phyloP scores from a whole-genome alignment of 306 rosid genomes.

The Dryas octopetala region DNA sequence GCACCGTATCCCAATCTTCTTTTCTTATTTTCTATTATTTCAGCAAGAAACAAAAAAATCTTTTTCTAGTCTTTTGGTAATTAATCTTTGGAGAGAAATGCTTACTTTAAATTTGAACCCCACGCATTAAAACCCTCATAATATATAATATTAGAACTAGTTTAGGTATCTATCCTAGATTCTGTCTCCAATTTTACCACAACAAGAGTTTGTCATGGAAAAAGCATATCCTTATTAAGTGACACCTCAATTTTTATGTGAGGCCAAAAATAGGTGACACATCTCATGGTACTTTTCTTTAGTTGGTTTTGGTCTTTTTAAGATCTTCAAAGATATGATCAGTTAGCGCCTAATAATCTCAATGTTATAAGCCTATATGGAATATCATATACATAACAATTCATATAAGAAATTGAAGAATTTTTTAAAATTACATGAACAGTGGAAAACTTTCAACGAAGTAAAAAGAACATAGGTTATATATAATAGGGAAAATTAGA shows the following conservation, averaged over 20 bases:
- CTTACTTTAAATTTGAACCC: conserved; percentile 24
- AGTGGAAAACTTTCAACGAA: conserved; percentile 8
- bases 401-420: conserved; percentile 15
- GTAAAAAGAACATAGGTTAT: background rate
- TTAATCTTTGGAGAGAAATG: conserved; percentile 1
- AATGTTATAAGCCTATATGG: conserved; percentile 13
- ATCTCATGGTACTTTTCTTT: conserved; percentile 17
- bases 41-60: background rate
- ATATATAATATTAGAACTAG: background rate
- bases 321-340: conserved; percentile 51
- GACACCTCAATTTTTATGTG: background rate
- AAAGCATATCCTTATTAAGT: background rate
- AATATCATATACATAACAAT: conserved; percentile 17
- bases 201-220: background rate
- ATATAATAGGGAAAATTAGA: background rate
- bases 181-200: background rate
- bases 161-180: conserved; percentile 10
- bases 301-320: conserved; percentile 22
- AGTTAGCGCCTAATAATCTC: conserved; percentile 14
- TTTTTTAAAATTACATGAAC: conserved; percentile 32
- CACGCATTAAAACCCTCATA: conserved; percentile 5
- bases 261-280: conserved; percentile 10
- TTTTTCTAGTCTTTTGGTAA: background rate
- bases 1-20: conserved; percentile 13
- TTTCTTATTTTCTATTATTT: too few species aligned